Evolutionary conservation across 2,329 filamentous ascomycete species (phyloP).

Genomic region (Botrytis fabae): DNA sequence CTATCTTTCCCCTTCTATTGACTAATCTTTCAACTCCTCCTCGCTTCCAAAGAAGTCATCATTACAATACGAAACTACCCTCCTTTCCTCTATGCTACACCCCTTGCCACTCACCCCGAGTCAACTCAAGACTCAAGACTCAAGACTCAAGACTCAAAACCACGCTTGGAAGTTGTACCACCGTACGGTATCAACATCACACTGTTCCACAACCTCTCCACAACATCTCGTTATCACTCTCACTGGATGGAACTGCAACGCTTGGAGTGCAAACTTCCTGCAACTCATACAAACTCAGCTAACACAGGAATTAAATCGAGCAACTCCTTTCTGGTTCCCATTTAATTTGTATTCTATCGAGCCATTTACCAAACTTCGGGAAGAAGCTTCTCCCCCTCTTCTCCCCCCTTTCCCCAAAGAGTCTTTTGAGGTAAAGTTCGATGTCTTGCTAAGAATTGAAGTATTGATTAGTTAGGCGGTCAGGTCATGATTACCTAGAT

Average conservation of each 20-base stretch:
- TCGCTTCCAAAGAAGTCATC: conserved; percentile 9
- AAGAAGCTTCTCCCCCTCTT: neutral
- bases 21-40: neutral
- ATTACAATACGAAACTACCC: neutral
- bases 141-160: neutral
- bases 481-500: neutral
- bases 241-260: neutral
- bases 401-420: neutral
- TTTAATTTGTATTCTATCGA: neutral
- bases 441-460: conserved; percentile 6
- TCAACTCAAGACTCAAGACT: neutral
- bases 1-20: neutral
- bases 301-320: neutral
- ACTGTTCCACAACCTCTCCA: neutral
- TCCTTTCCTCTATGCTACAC: neutral
- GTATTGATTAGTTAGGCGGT: neutral
- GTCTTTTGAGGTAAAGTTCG: neutral
- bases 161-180: neutral
- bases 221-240: neutral
- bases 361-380: neutral
- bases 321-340: neutral
- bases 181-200: neutral
- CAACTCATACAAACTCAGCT: neutral
- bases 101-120: conserved; percentile 8
- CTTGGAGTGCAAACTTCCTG: neutral